Conservation (phyloP, 2,329 filamentous ascomycete genomes). For the Endothia cerciana region DNA sequence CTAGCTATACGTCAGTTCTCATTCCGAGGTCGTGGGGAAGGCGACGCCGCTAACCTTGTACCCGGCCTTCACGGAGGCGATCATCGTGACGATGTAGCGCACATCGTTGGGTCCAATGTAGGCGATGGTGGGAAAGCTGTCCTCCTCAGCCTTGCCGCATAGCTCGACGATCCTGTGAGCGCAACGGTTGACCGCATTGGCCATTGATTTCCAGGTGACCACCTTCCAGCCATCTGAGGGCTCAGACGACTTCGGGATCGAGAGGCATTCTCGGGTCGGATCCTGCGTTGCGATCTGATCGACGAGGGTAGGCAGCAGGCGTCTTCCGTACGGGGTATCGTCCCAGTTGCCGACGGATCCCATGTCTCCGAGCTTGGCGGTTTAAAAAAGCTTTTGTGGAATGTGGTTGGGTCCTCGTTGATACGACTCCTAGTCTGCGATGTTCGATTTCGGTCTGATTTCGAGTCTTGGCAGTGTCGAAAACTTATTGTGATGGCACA, state of each 20-base stretch:
- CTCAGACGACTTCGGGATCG: conserved; percentile 21
- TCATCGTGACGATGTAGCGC: conserved; percentile 24
- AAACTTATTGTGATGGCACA: neutral
- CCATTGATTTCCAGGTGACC: conserved; percentile 26
- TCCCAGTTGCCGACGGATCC: conserved; percentile 22
- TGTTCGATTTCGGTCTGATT: neutral
- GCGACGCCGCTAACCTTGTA: conserved; percentile 28
- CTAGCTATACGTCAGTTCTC: conserved; percentile 28
- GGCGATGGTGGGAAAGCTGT: conserved; percentile 26
- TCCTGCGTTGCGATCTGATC: conserved; percentile 25
- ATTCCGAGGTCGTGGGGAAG: too few relatives aligned
- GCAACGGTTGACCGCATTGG: conserved; percentile 27
- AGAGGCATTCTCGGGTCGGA: conserved; percentile 26
- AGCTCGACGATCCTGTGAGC: conserved; percentile 25
- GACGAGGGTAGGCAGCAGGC: conserved; percentile 27
- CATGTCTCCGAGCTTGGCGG: conserved; percentile 8
- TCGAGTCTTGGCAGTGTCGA: neutral
- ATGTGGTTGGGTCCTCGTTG: neutral
- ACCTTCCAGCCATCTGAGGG: conserved; percentile 25
- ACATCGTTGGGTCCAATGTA: conserved; percentile 28
- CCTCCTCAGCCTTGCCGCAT: conserved; percentile 21
- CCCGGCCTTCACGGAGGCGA: conserved; percentile 26
- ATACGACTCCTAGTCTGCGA: neutral
- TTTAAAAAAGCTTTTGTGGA: neutral
- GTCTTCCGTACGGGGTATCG: conserved; percentile 21